These are phyloP conservation scores for Brettanomyces bruxellensis DNA, from an alignment of 805 yeast species.

Conservation along the genomic window DNA sequence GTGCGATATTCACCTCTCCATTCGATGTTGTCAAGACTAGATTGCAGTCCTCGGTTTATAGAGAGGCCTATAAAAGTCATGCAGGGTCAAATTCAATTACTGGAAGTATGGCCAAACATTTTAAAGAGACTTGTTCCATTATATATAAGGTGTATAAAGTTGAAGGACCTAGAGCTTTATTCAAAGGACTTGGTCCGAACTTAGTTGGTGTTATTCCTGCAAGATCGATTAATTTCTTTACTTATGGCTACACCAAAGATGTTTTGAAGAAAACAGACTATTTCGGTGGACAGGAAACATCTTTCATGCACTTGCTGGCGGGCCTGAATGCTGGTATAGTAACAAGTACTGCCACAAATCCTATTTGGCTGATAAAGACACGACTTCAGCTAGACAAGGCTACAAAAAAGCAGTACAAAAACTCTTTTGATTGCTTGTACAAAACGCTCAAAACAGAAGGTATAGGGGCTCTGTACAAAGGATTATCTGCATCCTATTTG, in stretches of 20 bases:
- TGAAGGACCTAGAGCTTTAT: conserved; percentile 83
- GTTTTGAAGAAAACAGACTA: conserved; percentile 47
- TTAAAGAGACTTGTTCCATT: conserved; percentile 73
- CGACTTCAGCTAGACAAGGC: conserved; percentile 85
- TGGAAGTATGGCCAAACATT: conserved; percentile 43
- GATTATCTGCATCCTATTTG: conserved; percentile 88
- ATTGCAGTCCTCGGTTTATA: conserved; percentile 81
- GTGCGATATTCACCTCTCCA: conserved; percentile 90
- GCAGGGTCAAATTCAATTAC: conserved; percentile 24
- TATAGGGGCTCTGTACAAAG: conserved; percentile 68
- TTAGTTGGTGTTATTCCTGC: conserved; percentile 98
- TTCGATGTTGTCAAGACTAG: conserved; percentile 94
- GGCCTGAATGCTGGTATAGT: conserved; percentile 91
- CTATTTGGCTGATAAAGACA: conserved; percentile 95
- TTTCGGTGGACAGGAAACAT: conserved; percentile 67
- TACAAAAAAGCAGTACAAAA: conserved; percentile 53
- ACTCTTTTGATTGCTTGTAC: conserved; percentile 75
- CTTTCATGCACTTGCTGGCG: conserved; percentile 77
- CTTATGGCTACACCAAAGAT: conserved; percentile 91
- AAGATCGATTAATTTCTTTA: conserved; percentile 90
- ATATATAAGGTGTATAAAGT: conserved; percentile 53
- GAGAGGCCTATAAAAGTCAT: conserved; percentile 34
- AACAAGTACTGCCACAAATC: conserved; percentile 94
- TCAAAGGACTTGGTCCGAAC: conserved; percentile 94
- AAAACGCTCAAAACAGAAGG: conserved; percentile 75